These are phyloP conservation scores for Trametes polyzona DNA, from an alignment of 1,284 basidiomycete genomes.

Conservation along the genomic window DNA sequence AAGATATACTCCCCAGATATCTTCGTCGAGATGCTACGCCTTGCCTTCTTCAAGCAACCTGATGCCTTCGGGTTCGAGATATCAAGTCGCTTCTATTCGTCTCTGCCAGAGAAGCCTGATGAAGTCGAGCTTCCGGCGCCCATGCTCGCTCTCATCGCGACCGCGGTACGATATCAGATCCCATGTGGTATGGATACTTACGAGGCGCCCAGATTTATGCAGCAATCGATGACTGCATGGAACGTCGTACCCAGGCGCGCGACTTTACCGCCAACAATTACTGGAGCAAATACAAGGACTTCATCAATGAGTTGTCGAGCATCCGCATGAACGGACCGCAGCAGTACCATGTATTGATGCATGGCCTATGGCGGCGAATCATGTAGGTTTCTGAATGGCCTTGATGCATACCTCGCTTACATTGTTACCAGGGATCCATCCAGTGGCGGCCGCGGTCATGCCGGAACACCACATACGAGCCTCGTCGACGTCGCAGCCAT, in stretches of 20 bases:
- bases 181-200: background rate
- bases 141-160: conserved; percentile 12
- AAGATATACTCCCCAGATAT: conserved; percentile 1
- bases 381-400: background rate
- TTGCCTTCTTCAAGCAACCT: background rate
- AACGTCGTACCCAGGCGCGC: background rate
- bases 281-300: background rate
- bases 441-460: too few relatives aligned
- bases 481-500: background rate
- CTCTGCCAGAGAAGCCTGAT: background rate
- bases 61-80: background rate
- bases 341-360: background rate
- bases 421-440: background rate
- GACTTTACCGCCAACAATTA: background rate
- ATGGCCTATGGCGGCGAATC: background rate
- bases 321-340: background rate
- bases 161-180: background rate
- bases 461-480: background rate
- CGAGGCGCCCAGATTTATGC: background rate
- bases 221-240: background rate
- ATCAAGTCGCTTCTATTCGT: background rate
- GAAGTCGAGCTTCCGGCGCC: conserved; percentile 16
- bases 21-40: background rate
- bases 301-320: background rate
- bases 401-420: background rate